These are phyloP conservation scores for Fraxinus floribunda DNA, from an alignment of 305 asterid species.

Conservation along the genomic window DNA sequence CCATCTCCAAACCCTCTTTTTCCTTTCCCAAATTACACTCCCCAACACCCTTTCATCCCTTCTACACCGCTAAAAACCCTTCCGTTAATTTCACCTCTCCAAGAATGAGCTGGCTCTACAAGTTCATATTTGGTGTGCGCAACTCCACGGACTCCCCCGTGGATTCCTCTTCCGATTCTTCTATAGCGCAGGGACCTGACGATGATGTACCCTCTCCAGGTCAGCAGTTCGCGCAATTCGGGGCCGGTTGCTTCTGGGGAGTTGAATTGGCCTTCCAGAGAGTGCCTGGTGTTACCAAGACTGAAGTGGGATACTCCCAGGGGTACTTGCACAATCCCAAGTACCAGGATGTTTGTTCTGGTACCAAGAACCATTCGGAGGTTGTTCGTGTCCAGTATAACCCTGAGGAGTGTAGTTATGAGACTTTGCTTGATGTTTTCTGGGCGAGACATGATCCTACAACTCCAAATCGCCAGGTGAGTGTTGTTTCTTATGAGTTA, in stretches of 20 bases:
- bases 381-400: constrained; percentile 86
- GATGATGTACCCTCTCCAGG: constrained; percentile 71
- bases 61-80: constrained; percentile 24
- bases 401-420: constrained; percentile 72
- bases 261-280: constrained; percentile 86
- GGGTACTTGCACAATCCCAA: constrained; percentile 66
- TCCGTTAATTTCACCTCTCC: constrained; percentile 28
- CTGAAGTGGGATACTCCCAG: constrained; percentile 85
- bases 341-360: constrained; percentile 77
- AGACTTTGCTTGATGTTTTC: constrained; percentile 63
- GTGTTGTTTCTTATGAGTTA: not conserved
- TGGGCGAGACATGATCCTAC: constrained; percentile 96
- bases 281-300: constrained; percentile 73
- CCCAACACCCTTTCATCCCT: constrained; percentile 24
- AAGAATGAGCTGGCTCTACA: constrained; percentile 70
- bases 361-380: constrained; percentile 72
- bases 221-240: constrained; percentile 80
- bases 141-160: constrained; percentile 43
- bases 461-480: constrained; percentile 80
- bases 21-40: constrained; percentile 35
- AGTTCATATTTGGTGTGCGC: constrained; percentile 67
- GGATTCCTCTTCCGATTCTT: constrained; percentile 42
- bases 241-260: constrained; percentile 98
- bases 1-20: constrained; percentile 31
- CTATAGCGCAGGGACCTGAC: constrained; percentile 75